These are phyloP conservation scores for Trichoderma sp. DNA, from an alignment of 2,329 filamentous ascomycete species.

Conservation along the genomic window DNA sequence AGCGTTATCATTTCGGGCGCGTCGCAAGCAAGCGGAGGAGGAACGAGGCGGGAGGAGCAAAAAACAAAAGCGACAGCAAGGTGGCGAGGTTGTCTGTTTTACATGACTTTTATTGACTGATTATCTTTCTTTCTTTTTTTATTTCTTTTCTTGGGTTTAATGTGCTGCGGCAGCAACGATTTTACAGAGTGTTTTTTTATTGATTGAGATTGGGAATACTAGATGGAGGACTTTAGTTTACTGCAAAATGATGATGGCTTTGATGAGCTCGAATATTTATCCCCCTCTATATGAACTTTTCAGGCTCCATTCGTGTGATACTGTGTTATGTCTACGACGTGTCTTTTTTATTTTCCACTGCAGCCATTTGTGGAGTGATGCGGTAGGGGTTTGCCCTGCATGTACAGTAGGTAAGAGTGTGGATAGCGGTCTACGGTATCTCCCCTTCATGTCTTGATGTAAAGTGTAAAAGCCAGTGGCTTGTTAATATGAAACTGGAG, in stretches of 20 bases:
- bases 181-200: neutral
- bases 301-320: neutral
- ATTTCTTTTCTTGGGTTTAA: neutral
- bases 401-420: neutral
- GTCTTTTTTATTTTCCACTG: neutral
- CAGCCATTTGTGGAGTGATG: constrained; percentile 1
- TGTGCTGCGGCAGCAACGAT: neutral
- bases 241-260: constrained; percentile 22
- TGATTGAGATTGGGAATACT: constrained; percentile 7
- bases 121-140: neutral
- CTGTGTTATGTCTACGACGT: neutral
- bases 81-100: constrained; percentile 21
- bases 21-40: constrained; percentile 16
- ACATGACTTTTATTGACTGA: constrained; percentile 8
- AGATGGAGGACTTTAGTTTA: constrained; percentile 21
- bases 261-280: constrained; percentile 18
- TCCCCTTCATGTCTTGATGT: neutral
- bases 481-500: neutral
- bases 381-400: constrained; percentile 20
- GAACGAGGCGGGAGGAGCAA: neutral
- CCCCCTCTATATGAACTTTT: neutral
- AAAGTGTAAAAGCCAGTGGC: neutral
- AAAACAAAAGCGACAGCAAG: constrained; percentile 14
- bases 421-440: neutral
- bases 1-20: constrained; percentile 28